Base-by-base conservation (phyloP, 306 rosid genomes). In the Pueraria montana region DNA sequence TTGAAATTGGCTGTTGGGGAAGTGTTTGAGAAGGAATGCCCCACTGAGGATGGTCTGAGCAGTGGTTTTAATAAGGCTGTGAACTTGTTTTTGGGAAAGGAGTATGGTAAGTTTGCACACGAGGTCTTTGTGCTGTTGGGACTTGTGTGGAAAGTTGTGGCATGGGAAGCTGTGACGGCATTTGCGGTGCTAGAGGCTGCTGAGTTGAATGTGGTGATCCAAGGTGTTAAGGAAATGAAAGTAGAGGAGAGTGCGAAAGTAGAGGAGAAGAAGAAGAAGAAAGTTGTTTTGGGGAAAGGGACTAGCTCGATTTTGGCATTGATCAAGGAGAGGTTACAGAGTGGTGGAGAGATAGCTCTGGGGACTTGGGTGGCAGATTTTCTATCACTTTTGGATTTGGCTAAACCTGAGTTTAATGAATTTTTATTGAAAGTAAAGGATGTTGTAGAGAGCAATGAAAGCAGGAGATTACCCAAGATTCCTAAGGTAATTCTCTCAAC, bases 381-480 rank as follows among this genome's bases (percentile, higher is more conserved):
- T 82, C 79, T 84, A 32, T 88, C 80, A n/a, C 79, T 94, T 87
- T 84, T 96, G 34, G 85, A 96, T 80, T 90, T 88, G 1, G 87
- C 86, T 72, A 81, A 89, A 65, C 84, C 73, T 6, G 92, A 85
- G 36, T 92, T 93, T 55, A 89, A 80, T 55, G 75, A 45, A 16
- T 87, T 96, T 78, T 68, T 91, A 77, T 82, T 72, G 86, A 91
- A 86, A 80, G 85, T 93, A n/a, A 96, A 90, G 82, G 97, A 92
- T 78, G 78, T 92, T 62, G 91, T 96, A 17, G 98, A 93, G 85
- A 93, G 96, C 89, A 96, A 96, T 83, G 98, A 92, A 82, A 90
- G 91, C 84, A 94, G 98, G 85, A 91, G 98, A 86, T 91, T 93
- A 30, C 98, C 99, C 70, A 96, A 96, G 93, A 90, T 94, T 82